These are phyloP conservation scores for Sclerotinia glacialis DNA, from an alignment of 2,329 filamentous ascomycete species.

Conservation along the genomic window DNA sequence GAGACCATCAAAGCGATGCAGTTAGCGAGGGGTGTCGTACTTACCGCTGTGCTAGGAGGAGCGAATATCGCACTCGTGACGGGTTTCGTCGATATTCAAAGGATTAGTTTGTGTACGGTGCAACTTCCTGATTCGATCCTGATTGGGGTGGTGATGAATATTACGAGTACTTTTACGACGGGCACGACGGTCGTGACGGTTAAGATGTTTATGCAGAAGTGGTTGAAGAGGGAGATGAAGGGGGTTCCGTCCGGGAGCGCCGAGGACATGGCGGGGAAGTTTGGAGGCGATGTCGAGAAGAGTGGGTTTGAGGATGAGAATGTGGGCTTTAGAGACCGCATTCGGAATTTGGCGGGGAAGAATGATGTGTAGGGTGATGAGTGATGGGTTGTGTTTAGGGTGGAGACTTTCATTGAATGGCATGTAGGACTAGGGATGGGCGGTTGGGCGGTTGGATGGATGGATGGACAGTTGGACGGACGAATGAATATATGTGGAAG, in stretches of 20 bases:
- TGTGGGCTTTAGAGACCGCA: background rate
- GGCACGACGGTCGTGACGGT: background rate
- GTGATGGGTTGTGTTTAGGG: background rate
- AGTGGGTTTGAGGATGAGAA: background rate
- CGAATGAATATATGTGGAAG: background rate
- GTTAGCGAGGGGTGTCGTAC: background rate
- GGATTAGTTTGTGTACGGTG: conserved; percentile 17
- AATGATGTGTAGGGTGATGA: background rate
- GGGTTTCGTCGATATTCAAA: conserved; percentile 10
- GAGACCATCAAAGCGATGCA: background rate
- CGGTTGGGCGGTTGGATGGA: too few relatives aligned
- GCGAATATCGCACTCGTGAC: background rate
- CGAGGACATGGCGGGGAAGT: background rate
- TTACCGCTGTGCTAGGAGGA: background rate
- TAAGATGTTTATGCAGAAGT: background rate
- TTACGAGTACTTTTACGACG: background rate
- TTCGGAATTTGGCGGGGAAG: conserved; percentile 12
- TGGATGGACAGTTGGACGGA: background rate
- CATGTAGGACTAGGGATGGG: too few relatives aligned
- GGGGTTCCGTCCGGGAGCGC: background rate
- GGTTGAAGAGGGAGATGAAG: background rate
- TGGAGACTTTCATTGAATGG: background rate
- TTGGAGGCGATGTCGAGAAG: background rate
- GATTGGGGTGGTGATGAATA: background rate
- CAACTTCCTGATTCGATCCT: conserved; percentile 11